Percentiles rank a stretch among this genome's conserved stretches.
These are phyloP conservation scores for Aquilaria malaccensis DNA, from an alignment of 345 rosid genomes.

Conservation along the genomic window DNA sequence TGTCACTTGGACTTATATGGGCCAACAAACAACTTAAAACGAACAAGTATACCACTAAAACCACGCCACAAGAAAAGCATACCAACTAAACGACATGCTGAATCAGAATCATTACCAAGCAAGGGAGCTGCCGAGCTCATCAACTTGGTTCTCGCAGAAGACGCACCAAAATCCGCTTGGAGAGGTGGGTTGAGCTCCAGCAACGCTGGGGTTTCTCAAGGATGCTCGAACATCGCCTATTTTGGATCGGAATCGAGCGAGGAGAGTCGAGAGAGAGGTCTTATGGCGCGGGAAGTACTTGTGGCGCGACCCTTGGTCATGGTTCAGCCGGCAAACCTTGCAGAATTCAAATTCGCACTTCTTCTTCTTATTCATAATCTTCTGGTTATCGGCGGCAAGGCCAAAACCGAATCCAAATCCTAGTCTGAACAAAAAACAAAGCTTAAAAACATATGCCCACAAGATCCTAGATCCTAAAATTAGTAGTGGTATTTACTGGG, in stretches of 20 bases:
- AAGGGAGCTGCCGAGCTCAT: conserved; percentile 56
- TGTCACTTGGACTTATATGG: conserved; percentile 1
- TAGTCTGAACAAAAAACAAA: too few relatives aligned
- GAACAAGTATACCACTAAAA: background rate
- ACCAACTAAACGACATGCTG: background rate
- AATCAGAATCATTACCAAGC: conserved; percentile 42
- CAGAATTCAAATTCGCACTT: conserved; percentile 56
- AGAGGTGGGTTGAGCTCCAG: conserved; percentile 48
- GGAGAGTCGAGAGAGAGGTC: conserved; percentile 42
- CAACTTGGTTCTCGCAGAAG: conserved; percentile 66
- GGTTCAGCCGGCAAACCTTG: conserved; percentile 61
- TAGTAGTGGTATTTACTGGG: too few relatives aligned
- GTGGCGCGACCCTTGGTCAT: conserved; percentile 65
- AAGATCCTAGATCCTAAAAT: too few relatives aligned
- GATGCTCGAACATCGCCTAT: conserved; percentile 54
- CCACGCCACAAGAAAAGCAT: background rate
- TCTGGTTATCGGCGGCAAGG: background rate
- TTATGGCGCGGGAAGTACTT: conserved; percentile 77
- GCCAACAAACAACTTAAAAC: background rate
- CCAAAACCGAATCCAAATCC: too few relatives aligned
- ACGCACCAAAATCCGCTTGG: conserved; percentile 74
- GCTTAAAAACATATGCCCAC: too few relatives aligned
- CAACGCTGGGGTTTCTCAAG: conserved; percentile 49
- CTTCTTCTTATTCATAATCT: conserved; percentile 14
- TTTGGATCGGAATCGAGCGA: conserved; percentile 56